Evolutionary conservation across 495 filamentous ascomycete species (phyloP), one percentile per base, ranked within the genome.

Genomic region (Evernia prunastri): DNA sequence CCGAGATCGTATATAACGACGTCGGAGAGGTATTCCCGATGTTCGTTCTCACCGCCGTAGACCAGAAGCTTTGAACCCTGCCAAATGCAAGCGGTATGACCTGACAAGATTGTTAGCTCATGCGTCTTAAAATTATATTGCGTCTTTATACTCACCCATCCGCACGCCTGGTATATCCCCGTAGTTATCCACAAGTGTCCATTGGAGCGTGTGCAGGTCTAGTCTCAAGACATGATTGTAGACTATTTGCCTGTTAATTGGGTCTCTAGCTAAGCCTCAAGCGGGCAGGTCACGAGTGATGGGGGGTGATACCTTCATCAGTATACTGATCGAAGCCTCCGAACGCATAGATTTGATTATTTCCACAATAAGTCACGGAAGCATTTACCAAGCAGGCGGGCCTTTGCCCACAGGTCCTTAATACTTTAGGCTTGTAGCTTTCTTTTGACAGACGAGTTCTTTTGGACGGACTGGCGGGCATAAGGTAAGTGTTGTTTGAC

Each of bases 311-410:
- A 87, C 86, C 87, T 81, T 98, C 94, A 74, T 98, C 94, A 12
- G 94, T 97, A 72, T 94, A 97, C 72, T 96, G 92, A 72, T 98
- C 94, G 69, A 98, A 98, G n/a, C 94, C 94, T 17, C 94, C 94
- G 77, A 98, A 98, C 33, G 92, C 94, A 76, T 96, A 97, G 68
- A 98, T 97, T 72, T 89, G 85, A 76, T 96, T 92, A 74, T 96
- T 90, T 54, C 91, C 90, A 71, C 92, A 96, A 75, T 96, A 96
- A 23, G 94, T 97, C 59, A 97, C 92, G 18, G 95, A 97, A 61
- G 94, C 94, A 80, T 97, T 97, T 60, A 97, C 93, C 47, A 98
- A 82, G 71, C 94, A 97, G 58, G 95, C 91, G 12, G 96, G 92
- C 59, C 91, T 81, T 74, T 94, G 90, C 47, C 94, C 94, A 58